phyloP scores from a whole-genome alignment of 169 alveolate genomes.

The Plasmodium knowlesi region DNA sequence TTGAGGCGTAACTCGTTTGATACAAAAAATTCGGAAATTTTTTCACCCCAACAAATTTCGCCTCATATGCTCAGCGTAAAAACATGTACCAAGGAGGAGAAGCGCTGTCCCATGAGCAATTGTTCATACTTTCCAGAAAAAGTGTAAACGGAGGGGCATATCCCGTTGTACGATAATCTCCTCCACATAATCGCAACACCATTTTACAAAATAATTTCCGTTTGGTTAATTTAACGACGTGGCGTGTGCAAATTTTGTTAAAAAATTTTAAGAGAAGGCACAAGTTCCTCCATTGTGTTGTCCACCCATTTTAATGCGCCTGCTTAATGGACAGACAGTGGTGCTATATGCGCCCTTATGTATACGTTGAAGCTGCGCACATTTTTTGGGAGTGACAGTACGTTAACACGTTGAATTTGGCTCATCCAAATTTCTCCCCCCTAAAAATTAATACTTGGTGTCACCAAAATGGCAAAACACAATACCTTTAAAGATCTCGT shows the following conservation, averaged over 20 bases:
- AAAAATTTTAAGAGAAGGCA: neutral
- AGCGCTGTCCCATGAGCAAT: neutral
- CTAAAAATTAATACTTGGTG: neutral
- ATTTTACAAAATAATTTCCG: neutral
- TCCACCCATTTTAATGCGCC: neutral
- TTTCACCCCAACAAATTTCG: neutral
- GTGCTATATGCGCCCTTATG: neutral
- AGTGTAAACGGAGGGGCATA: neutral
- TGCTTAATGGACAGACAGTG: neutral
- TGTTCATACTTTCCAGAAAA: neutral
- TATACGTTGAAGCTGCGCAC: neutral
- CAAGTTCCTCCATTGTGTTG: neutral
- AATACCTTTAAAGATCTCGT: conserved; percentile 41
- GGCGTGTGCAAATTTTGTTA: neutral
- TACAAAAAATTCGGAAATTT: neutral
- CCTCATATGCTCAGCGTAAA: neutral
- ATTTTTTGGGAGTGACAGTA: neutral
- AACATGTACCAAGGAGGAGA: neutral
- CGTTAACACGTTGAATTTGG: neutral
- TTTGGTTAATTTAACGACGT: neutral
- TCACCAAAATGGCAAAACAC: conserved; percentile 8
- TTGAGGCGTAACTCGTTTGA: neutral
- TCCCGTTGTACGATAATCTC: neutral
- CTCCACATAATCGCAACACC: neutral
- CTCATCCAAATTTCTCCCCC: neutral